A percentile compares a stretch with the other conserved stretches of the same genome.
Conservation (phyloP, 1,284 basidiomycete species). For the Ustanciosporium gigantosporum region DNA sequence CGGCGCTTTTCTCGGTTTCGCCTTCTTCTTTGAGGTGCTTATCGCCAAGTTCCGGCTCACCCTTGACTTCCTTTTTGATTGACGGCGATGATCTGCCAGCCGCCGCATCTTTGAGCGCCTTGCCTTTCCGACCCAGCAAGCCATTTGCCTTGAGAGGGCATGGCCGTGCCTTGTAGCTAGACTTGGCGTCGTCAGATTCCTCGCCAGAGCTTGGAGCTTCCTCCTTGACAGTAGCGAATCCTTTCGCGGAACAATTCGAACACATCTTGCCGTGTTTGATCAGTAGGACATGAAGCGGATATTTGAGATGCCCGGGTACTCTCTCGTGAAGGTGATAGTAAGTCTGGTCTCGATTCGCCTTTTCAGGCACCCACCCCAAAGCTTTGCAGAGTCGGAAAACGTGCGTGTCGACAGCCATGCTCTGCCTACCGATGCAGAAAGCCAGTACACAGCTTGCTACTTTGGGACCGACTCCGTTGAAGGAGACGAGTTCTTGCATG, state of each 20-base stretch:
- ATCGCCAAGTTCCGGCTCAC: slow-evolving; percentile 3
- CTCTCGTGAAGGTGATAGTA: slow-evolving; percentile 73
- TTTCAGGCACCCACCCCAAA: slow-evolving; percentile 73
- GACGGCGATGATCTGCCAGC: slow-evolving; percentile 2
- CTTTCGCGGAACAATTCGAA: slow-evolving; percentile 56
- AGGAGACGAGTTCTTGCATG: slow-evolving; percentile 65
- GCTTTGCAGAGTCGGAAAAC: slow-evolving; percentile 68
- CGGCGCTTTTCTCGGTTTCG: background rate
- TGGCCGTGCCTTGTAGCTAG: slow-evolving; percentile 5
- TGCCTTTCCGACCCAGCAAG: slow-evolving; percentile 34
- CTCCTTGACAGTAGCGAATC: slow-evolving; percentile 56
- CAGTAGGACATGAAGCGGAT: slow-evolving; percentile 73
- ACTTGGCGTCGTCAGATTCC: background rate
- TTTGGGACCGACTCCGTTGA: slow-evolving; percentile 73
- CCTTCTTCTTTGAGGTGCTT: slow-evolving; percentile 5
- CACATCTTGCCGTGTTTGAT: slow-evolving; percentile 67
- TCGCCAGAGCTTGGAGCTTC: slow-evolving; percentile 1
- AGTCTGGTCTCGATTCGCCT: slow-evolving; percentile 68
- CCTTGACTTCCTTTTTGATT: slow-evolving; percentile 6
- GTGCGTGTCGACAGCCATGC: slow-evolving; percentile 78
- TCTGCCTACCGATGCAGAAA: slow-evolving; percentile 74
- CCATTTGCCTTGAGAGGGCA: slow-evolving; percentile 36
- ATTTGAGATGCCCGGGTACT: slow-evolving; percentile 71
- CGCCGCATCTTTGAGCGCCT: slow-evolving; percentile 34
- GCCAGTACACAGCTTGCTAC: slow-evolving; percentile 76